phyloP scores from a whole-genome alignment of 1,284 basidiomycete genomes.

The Ganoderma lingzhi region DNA sequence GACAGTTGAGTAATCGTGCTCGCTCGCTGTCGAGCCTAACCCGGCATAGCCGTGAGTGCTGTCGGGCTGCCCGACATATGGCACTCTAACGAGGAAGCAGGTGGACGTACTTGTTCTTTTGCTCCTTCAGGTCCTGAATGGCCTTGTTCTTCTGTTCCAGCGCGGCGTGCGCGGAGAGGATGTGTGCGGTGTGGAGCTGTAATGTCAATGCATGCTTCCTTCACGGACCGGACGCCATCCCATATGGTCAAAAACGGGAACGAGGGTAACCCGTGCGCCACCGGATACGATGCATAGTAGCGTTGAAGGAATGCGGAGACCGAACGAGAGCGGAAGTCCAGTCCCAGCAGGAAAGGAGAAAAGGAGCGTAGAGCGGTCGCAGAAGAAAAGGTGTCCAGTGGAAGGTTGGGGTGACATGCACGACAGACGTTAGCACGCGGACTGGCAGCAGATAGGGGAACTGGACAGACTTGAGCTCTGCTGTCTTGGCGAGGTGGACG shows the following conservation, averaged over 20 bases:
- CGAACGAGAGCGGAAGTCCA: background rate
- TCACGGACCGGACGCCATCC: slow-evolving; percentile 17
- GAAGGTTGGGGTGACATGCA: background rate
- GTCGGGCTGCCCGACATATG: slow-evolving; percentile 12
- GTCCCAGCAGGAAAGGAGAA: background rate
- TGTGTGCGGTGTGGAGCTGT: slow-evolving; percentile 86
- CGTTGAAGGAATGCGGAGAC: background rate
- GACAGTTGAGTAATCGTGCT: slow-evolving; percentile 64
- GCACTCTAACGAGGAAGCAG: slow-evolving; percentile 9
- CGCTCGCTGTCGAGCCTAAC: slow-evolving; percentile 78
- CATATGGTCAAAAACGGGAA: background rate
- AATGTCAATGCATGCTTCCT: slow-evolving; percentile 84
- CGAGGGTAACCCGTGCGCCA: background rate
- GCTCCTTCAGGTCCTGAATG: slow-evolving; percentile 80
- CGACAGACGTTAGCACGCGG: slow-evolving; percentile 8
- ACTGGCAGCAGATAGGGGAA: slow-evolving; percentile 13
- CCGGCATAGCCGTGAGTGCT: background rate
- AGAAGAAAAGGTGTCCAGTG: slow-evolving; percentile 1
- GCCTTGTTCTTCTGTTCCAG: slow-evolving; percentile 78
- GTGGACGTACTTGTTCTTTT: slow-evolving; percentile 74
- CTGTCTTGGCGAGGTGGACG: slow-evolving; percentile 82
- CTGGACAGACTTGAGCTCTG: slow-evolving; percentile 76
- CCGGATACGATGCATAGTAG: background rate
- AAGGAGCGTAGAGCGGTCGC: background rate
- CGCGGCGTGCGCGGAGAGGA: slow-evolving; percentile 79